Evolutionary conservation across 1,139 yeast species (phyloP).

Genomic region (Saccharomyces uvarum): DNA sequence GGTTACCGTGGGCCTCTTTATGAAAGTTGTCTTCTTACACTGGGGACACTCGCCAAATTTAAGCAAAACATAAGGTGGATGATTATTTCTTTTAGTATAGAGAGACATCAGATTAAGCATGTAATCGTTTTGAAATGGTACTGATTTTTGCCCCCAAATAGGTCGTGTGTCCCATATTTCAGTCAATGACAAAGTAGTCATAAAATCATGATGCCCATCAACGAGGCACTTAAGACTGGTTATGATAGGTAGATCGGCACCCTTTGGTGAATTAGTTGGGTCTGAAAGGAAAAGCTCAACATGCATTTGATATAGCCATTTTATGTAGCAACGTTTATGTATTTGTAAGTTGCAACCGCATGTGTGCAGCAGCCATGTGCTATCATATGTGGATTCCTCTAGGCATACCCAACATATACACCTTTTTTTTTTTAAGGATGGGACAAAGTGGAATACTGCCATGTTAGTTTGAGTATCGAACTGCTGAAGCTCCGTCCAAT

Average conservation of each 20-base stretch:
- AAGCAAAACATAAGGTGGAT: not conserved
- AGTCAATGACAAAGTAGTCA: not conserved
- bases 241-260: not conserved
- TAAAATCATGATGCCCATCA: not conserved
- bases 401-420: conserved; percentile 21
- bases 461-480: not conserved
- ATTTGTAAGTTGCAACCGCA: conserved; percentile 22
- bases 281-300: conserved; percentile 2
- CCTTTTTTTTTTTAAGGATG: not conserved
- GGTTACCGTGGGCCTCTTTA: not conserved
- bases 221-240: not conserved
- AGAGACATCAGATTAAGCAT: not conserved
- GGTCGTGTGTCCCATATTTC: conserved; percentile 4
- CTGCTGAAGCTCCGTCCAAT: not conserved
- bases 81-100: not conserved
- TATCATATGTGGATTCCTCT: conserved; percentile 11
- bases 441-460: conserved; percentile 2
- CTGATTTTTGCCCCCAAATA: conserved; percentile 9
- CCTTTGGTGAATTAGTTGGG: not conserved
- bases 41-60: conserved; percentile 6
- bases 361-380: conserved; percentile 15
- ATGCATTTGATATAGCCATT: conserved; percentile 12
- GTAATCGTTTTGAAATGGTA: conserved; percentile 3
- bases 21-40: not conserved
- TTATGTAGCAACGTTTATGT: conserved; percentile 18